Percentiles rank a stretch among this genome's conserved stretches.
Evolutionary conservation across 2,329 filamentous ascomycete species (phyloP).

Genomic region (Bretziella fagacearum): DNA sequence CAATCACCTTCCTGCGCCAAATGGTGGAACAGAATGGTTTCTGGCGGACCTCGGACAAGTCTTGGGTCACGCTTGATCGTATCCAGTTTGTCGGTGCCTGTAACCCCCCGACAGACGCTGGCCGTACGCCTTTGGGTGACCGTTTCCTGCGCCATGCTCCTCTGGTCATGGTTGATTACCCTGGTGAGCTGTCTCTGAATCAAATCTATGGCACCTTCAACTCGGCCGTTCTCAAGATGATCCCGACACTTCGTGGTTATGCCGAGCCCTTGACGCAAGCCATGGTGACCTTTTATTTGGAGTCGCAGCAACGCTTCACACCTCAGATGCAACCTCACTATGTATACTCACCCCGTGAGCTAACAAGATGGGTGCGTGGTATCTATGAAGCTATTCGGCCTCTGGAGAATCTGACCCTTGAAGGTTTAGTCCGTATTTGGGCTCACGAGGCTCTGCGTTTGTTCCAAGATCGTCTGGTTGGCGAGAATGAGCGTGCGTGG

Average conservation of each 20-base stretch:
- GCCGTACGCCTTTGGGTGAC: constrained; percentile 82
- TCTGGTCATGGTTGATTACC: constrained; percentile 99
- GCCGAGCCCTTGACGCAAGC: constrained; percentile 85
- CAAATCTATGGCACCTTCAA: constrained; percentile 99
- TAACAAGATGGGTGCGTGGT: constrained; percentile 94
- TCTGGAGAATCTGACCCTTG: constrained; percentile 69
- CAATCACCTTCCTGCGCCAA: constrained; percentile 92
- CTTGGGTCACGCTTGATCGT: constrained; percentile 91
- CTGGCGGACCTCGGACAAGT: constrained; percentile 94
- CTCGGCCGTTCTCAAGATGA: constrained; percentile 85
- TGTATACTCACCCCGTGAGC: constrained; percentile 95
- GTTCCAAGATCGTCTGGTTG: constrained; percentile 93
- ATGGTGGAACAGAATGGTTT: constrained; percentile 98
- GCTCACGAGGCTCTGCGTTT: constrained; percentile 89
- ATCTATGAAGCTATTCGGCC: constrained; percentile 94
- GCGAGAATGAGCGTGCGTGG: constrained; percentile 87
- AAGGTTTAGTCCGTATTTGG: constrained; percentile 93
- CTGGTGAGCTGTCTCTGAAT: constrained; percentile 79
- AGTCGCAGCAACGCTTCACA: constrained; percentile 88
- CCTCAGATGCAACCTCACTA: constrained; percentile 96
- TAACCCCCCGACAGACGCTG: constrained; percentile 93
- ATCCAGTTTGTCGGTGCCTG: constrained; percentile 99
- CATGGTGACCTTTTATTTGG: constrained; percentile 93
- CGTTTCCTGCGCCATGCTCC: constrained; percentile 92
- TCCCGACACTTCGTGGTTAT: constrained; percentile 87